Conservation (phyloP, 169 alveolate genomes). For the Plasmodium vinckei region DNA sequence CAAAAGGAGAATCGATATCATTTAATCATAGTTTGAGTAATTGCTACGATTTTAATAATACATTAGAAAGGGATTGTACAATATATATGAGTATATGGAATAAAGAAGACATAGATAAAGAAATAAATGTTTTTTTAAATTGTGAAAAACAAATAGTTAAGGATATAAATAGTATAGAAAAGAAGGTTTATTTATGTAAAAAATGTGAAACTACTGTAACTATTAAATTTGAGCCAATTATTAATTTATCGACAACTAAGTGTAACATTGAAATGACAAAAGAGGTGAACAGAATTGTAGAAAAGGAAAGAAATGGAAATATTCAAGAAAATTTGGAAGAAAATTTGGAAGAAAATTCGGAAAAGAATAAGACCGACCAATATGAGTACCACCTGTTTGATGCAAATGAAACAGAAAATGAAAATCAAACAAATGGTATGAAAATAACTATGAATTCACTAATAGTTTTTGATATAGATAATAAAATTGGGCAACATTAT, state of each 20-base stretch:
- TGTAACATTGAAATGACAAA: constrained; percentile 24
- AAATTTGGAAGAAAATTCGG: constrained; percentile 1
- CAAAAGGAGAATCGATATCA: constrained; percentile 49
- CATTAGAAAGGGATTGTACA: constrained; percentile 9
- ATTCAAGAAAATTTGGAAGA: neutral
- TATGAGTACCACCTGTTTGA: neutral
- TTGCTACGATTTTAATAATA: constrained; percentile 50
- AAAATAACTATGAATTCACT: constrained; percentile 3
- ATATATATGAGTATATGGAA: constrained; percentile 71
- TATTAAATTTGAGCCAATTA: constrained; percentile 45
- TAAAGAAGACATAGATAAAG: constrained; percentile 44
- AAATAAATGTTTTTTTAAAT: constrained; percentile 17
- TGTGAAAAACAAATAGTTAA: constrained; percentile 28
- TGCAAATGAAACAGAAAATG: neutral
- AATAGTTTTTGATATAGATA: constrained; percentile 1
- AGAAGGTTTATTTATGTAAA: constrained; percentile 1
- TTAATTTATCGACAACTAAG: constrained; percentile 15
- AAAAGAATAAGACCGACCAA: neutral
- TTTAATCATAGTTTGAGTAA: constrained; percentile 33
- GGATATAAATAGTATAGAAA: constrained; percentile 10
- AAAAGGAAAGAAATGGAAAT: neutral
- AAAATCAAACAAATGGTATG: neutral
- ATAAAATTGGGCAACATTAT: neutral
- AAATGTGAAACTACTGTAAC: constrained; percentile 13
- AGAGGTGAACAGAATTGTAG: neutral